These are phyloP conservation scores for Meyerozyma carpophila DNA, from an alignment of 1,139 yeast species.

Conservation along the genomic window DNA sequence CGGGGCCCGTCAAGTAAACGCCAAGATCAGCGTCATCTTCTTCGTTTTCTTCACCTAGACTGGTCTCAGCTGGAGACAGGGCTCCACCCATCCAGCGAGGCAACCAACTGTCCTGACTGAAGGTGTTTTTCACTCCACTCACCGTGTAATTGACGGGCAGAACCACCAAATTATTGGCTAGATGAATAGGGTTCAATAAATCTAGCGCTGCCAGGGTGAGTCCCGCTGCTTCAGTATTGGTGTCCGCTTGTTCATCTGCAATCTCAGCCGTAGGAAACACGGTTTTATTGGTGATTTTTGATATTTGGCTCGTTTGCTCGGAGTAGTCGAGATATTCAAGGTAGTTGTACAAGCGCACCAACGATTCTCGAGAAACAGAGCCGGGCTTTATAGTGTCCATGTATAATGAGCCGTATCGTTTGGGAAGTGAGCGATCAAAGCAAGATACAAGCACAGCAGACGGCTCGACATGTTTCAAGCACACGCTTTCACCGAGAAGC, in stretches of 20 bases:
- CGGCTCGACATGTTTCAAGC: constrained; percentile 5
- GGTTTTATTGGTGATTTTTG: constrained; percentile 12
- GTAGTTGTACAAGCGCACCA: constrained; percentile 26
- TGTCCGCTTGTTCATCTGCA: constrained; percentile 4
- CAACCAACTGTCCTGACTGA: background rate
- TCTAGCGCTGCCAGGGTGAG: constrained; percentile 19
- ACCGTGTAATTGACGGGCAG: constrained; percentile 37
- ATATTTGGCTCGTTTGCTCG: constrained; percentile 18
- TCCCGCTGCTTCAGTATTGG: constrained; percentile 8
- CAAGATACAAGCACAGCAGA: constrained; percentile 23
- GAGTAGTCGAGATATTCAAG: constrained; percentile 31
- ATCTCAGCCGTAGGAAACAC: constrained; percentile 10
- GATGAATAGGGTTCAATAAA: constrained; percentile 27
- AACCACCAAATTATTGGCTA: constrained; percentile 34
- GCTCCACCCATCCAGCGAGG: background rate
- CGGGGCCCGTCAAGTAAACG: constrained; percentile 23
- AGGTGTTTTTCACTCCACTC: constrained; percentile 23
- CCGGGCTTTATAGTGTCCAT: constrained; percentile 8
- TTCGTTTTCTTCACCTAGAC: constrained; percentile 6
- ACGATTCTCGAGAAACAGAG: constrained; percentile 10
- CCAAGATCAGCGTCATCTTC: constrained; percentile 14
- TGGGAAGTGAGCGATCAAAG: constrained; percentile 20
- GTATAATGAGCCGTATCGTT: constrained; percentile 31
- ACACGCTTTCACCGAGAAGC: constrained; percentile 13
- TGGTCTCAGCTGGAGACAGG: background rate